These are phyloP conservation scores for Hydnum rufescens DNA, from an alignment of 768 basidiomycete species.

Conservation along the genomic window DNA sequence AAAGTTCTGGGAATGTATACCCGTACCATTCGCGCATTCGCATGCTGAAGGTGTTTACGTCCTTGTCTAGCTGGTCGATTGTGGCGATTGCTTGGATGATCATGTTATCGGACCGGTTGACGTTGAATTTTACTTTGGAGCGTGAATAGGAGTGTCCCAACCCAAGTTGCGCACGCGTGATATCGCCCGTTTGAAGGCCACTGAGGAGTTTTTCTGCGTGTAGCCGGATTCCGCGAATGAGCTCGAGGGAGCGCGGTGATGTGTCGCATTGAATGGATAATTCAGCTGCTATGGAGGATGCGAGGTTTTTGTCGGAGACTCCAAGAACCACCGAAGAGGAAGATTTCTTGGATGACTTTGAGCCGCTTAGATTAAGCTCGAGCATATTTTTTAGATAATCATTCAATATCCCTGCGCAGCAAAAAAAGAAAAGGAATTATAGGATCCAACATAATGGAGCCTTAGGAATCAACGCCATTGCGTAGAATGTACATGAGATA, in stretches of 20 bases:
- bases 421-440: constrained; percentile 2
- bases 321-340: constrained; percentile 44
- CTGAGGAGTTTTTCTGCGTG: constrained; percentile 71
- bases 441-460: neutral
- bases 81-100: constrained; percentile 98
- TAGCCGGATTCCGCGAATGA: constrained; percentile 81
- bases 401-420: constrained; percentile 79
- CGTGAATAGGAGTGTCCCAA: constrained; percentile 95
- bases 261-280: constrained; percentile 60
- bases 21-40: constrained; percentile 98
- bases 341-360: constrained; percentile 36
- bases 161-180: constrained; percentile 85
- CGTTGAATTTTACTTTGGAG: constrained; percentile 95
- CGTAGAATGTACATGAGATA: neutral
- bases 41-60: constrained; percentile 98
- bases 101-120: constrained; percentile 95
- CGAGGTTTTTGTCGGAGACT: constrained; percentile 58
- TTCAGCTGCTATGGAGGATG: constrained; percentile 52
- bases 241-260: constrained; percentile 59
- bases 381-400: constrained; percentile 67
- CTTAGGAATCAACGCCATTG: neutral
- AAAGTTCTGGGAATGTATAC: constrained; percentile 95
- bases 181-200: constrained; percentile 72
- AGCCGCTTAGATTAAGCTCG: constrained; percentile 69
- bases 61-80: constrained; percentile 97